Base-by-base conservation (phyloP, 495 filamentous ascomycete genomes). In the Massariosphaeria phaeospora region DNA sequence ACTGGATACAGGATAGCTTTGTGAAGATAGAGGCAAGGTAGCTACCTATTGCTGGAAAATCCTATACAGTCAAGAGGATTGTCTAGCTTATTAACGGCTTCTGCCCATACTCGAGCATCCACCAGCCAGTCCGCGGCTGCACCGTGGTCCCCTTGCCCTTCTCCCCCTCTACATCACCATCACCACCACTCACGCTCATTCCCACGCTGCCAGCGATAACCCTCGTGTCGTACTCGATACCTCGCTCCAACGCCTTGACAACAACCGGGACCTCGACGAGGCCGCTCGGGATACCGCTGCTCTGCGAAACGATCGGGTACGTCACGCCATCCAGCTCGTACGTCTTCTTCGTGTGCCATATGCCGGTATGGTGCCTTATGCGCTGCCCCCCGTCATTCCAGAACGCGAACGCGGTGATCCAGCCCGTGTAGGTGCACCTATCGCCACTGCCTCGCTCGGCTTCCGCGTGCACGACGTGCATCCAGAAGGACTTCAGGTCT, bases 321-420 rank as follows among this genome's bases (percentile, higher is more conserved):
- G 6, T 15, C 24, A 5, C n/a, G 41, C 24, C 41, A 44, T 26
- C 25, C 11, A 26, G 21, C 41, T 27, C 8, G 30, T 33, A 7
- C 30, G n/a, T 33, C 30, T 8, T n/a, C n/a, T n/a, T 33, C n/a
- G 30, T 8, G 8, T 33, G 8, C 30, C n/a, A 8, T 9, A 30
- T 25, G 24, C 18, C 41, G 17, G 5, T 26, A 25, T 44, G 24
- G 7, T 8, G 11, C 13, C 8, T 4, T 2, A 20, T 7, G 8
- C 23, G 38, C 21, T 43, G 41, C 15, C 50, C 50, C 2, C 46
- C 41, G 11, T 5, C 15, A n/a, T 52, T 15, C 58, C 58, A 61
- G 35, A 46, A 61, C 35, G 46, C 52, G 52, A 61, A 61, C 6
- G 51, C 52, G 0, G 45, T 46, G 46, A 61, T 49, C 52, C 58